A percentile compares a stretch with the other conserved stretches of the same genome.
Conservation (phyloP, 306 rosid species). For the Rubus parviflorus region DNA sequence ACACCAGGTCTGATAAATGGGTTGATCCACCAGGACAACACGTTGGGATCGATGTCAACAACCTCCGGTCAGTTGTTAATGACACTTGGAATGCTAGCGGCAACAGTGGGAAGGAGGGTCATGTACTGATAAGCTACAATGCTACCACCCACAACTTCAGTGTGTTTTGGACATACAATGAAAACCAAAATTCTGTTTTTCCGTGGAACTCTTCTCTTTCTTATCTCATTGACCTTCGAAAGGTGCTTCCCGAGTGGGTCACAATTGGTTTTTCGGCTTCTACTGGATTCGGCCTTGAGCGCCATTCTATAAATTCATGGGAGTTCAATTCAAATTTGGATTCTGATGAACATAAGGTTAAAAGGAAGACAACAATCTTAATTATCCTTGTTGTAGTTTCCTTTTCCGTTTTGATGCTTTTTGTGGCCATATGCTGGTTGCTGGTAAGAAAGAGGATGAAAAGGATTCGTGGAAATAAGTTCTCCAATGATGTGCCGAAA, state of each 20-base stretch:
- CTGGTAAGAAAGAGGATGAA: not conserved
- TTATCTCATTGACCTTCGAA: not conserved
- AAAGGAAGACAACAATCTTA: not conserved
- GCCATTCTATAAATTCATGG: constrained; percentile 13
- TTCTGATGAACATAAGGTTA: not conserved
- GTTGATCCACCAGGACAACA: constrained; percentile 4
- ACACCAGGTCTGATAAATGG: not conserved
- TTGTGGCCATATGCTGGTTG: constrained; percentile 7
- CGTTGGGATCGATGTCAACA: constrained; percentile 11
- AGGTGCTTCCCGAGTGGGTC: constrained; percentile 19
- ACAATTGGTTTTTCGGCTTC: constrained; percentile 21
- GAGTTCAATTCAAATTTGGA: constrained; percentile 20
- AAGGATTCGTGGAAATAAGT: not conserved
- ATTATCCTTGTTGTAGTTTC: not conserved
- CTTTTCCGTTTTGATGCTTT: not conserved
- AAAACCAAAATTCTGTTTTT: not conserved
- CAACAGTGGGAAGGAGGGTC: not conserved
- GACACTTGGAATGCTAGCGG: constrained; percentile 11
- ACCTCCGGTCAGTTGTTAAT: not conserved
- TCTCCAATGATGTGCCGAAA: not conserved
- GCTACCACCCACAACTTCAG: constrained; percentile 18
- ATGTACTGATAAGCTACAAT: constrained; percentile 21
- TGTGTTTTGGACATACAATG: constrained; percentile 13
- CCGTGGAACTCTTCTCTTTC: not conserved
- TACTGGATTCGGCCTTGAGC: not conserved